A percentile compares a stretch with the other conserved stretches of the same genome.
phyloP scores from a whole-genome alignment of 2,329 filamentous ascomycete species.

The Exophiala dermatitidis region DNA sequence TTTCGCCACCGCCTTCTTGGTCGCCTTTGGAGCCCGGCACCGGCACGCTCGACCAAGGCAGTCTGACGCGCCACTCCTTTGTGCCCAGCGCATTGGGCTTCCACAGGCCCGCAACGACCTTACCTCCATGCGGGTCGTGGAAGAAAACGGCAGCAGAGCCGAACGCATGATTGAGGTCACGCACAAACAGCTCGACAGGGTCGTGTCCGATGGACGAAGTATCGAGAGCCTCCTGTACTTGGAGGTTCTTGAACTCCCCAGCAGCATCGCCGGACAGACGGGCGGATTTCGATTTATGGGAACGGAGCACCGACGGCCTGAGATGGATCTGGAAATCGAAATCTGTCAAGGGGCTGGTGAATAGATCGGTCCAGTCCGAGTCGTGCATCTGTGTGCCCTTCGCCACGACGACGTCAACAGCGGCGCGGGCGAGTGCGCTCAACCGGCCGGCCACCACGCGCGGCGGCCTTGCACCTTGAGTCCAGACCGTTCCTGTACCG shows the following conservation, averaged over 20 bases:
- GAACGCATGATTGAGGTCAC: slow-evolving; percentile 62
- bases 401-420: slow-evolving; percentile 54
- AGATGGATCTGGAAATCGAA: slow-evolving; percentile 84
- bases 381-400: slow-evolving; percentile 48
- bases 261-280: slow-evolving; percentile 27
- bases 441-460: slow-evolving; percentile 80
- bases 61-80: slow-evolving; percentile 62
- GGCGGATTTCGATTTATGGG: background rate
- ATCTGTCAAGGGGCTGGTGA: slow-evolving; percentile 63
- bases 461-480: slow-evolving; percentile 59
- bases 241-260: slow-evolving; percentile 70
- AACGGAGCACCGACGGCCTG: slow-evolving; percentile 40
- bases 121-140: slow-evolving; percentile 48
- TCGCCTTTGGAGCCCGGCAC: slow-evolving; percentile 28
- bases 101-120: slow-evolving; percentile 59
- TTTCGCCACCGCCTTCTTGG: slow-evolving; percentile 38
- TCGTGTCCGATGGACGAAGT: slow-evolving; percentile 48
- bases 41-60: slow-evolving; percentile 61
- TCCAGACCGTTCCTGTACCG: slow-evolving; percentile 71
- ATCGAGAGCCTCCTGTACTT: slow-evolving; percentile 41
- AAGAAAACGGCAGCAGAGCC: slow-evolving; percentile 71
- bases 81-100: slow-evolving; percentile 46
- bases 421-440: slow-evolving; percentile 71
- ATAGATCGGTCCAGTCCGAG: slow-evolving; percentile 50
- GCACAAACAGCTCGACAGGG: slow-evolving; percentile 56